phyloP scores from a whole-genome alignment of 441 rosid species.

The Dalechampia spathulata region DNA sequence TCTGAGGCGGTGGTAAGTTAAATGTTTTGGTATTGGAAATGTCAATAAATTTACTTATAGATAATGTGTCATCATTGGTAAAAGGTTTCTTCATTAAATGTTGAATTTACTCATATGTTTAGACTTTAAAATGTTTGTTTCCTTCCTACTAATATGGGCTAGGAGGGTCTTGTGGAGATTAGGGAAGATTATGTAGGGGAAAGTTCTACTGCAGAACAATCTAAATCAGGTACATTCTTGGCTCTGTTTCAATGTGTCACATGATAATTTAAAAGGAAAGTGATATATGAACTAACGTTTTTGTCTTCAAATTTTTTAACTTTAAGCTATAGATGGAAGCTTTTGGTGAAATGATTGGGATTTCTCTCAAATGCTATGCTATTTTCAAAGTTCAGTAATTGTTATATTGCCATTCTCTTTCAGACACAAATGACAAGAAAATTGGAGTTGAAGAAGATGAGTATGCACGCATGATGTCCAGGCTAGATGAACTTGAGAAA shows the following conservation, averaged over 20 bases:
- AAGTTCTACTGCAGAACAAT: conserved; percentile 21
- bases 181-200: conserved; percentile 71
- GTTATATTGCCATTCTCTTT: conserved; percentile 11
- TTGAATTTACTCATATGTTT: no score
- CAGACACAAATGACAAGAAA: conserved; percentile 28
- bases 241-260: no score
- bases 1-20: conserved; percentile 68
- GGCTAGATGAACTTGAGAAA: conserved; percentile 82
- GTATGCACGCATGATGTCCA: conserved; percentile 57
- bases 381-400: not conserved
- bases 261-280: not conserved
- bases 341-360: not conserved
- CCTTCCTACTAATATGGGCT: conserved; percentile 9
- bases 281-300: not conserved
- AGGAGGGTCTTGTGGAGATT: conserved; percentile 94
- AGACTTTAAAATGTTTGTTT: not conserved
- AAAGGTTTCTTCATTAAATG: no score
- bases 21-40: no score
- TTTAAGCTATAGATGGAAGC: not conserved
- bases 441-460: conserved; percentile 50
- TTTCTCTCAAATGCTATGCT: not conserved
- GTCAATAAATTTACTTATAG: no score
- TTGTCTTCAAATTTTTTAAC: not conserved
- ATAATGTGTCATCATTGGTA: no score
- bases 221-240: conserved; percentile 37